Evolutionary conservation across 148 eudicot genomes (phyloP).

Genomic region (Euryodendron excelsum): DNA sequence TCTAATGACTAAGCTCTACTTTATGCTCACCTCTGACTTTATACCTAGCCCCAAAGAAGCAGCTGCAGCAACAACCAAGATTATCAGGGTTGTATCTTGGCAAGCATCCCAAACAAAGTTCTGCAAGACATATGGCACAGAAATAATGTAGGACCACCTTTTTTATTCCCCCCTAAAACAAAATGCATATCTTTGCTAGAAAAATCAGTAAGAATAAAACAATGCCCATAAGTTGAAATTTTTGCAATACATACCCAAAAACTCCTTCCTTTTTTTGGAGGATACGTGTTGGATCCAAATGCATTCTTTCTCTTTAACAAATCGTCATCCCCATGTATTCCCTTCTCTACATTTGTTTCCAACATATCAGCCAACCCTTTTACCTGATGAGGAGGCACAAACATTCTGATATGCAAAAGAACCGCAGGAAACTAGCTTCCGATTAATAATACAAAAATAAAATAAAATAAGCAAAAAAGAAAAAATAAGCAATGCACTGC

Average conservation of each 20-base stretch:
- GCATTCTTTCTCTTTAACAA: slow-evolving; percentile 46
- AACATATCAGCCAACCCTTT: slow-evolving; percentile 53
- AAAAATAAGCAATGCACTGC: background rate
- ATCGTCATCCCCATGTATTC: slow-evolving; percentile 64
- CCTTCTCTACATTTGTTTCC: slow-evolving; percentile 58
- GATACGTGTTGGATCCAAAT: slow-evolving; percentile 90
- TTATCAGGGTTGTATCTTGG: slow-evolving; percentile 73
- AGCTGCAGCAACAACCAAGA: slow-evolving; percentile 86
- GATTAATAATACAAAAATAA: background rate
- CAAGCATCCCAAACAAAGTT: slow-evolving; percentile 87
- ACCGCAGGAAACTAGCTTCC: background rate
- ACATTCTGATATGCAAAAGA: background rate
- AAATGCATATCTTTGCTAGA: background rate
- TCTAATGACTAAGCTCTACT: background rate
- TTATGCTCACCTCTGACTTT: slow-evolving; percentile 71
- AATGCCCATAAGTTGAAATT: background rate
- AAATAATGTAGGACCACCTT: background rate
- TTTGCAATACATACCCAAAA: slow-evolving; percentile 52
- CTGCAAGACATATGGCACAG: slow-evolving; percentile 27
- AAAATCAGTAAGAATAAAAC: background rate
- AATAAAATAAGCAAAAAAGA: background rate
- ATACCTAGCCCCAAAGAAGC: slow-evolving; percentile 85
- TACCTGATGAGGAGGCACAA: slow-evolving; percentile 37
- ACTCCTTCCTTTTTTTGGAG: slow-evolving; percentile 68
- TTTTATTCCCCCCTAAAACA: background rate